Evolutionary conservation across 2,329 filamentous ascomycete genomes (phyloP).

Genomic region (Diplodia intermedia): DNA sequence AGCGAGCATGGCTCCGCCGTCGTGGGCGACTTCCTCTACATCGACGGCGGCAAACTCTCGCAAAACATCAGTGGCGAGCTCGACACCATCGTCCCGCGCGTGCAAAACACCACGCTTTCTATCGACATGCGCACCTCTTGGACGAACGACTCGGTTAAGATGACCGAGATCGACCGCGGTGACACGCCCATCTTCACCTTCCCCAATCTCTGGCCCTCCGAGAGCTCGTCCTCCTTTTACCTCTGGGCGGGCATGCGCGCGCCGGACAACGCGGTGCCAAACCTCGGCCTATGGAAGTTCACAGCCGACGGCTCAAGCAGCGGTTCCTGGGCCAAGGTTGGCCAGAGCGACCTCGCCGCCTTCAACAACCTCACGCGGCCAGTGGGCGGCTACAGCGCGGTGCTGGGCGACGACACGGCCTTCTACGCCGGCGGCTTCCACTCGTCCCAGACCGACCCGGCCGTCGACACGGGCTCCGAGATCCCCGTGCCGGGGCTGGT

Average conservation of each 20-base stretch:
- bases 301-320: background rate
- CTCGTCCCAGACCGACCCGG: background rate
- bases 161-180: slow-evolving; percentile 1
- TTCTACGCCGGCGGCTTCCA: slow-evolving; percentile 6
- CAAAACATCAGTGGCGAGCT: slow-evolving; percentile 10
- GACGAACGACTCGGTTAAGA: slow-evolving; percentile 19
- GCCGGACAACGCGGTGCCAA: background rate
- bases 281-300: slow-evolving; percentile 17
- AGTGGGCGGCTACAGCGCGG: background rate
- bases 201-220: background rate
- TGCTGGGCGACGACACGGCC: background rate
- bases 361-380: slow-evolving; percentile 25
- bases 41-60: slow-evolving; percentile 10
- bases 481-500: slow-evolving; percentile 23
- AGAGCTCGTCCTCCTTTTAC: slow-evolving; percentile 1
- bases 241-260: slow-evolving; percentile 9
- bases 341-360: background rate
- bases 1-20: background rate
- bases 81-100: slow-evolving; percentile 2
- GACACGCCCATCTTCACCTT: slow-evolving; percentile 8
- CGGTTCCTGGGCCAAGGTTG: slow-evolving; percentile 9
- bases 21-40: slow-evolving; percentile 21
- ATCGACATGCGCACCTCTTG: slow-evolving; percentile 23
- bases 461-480: background rate
- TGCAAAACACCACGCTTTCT: slow-evolving; percentile 8